Conservation (phyloP, 1,284 basidiomycete genomes). For the Limonomyces culmigenus region DNA sequence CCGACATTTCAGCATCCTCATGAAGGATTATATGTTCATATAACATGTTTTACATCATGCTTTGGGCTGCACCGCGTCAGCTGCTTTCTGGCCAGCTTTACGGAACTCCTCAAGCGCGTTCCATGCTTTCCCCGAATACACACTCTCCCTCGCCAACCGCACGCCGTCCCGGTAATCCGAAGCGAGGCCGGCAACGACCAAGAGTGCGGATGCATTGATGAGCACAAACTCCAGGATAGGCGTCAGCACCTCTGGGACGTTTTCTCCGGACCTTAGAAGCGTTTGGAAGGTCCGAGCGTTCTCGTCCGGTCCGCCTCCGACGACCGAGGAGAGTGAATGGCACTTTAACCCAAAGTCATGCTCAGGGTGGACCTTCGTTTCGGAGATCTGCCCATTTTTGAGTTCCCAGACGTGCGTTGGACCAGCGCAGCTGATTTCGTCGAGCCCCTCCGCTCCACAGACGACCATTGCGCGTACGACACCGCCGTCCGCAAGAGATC, state of each 20-base stretch:
- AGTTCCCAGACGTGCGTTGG: slow-evolving; percentile 69
- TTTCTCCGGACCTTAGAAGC: slow-evolving; percentile 35
- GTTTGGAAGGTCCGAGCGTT: slow-evolving; percentile 54
- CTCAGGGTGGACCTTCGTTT: slow-evolving; percentile 31
- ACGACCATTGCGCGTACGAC: slow-evolving; percentile 83
- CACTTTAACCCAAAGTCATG: slow-evolving; percentile 55
- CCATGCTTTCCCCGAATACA: slow-evolving; percentile 63
- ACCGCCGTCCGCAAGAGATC: slow-evolving; percentile 50
- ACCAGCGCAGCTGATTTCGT: slow-evolving; percentile 90
- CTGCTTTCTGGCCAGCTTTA: slow-evolving; percentile 9
- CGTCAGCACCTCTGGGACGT: slow-evolving; percentile 31
- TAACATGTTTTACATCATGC: too few species aligned
- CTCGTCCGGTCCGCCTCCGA: slow-evolving; percentile 52
- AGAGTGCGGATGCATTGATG: slow-evolving; percentile 69
- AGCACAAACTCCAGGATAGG: slow-evolving; percentile 72
- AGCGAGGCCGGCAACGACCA: slow-evolving; percentile 67
- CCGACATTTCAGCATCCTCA: too few species aligned
- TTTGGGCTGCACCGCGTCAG: not conserved
- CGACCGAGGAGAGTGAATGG: slow-evolving; percentile 58
- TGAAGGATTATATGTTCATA: too few species aligned
- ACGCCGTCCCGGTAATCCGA: slow-evolving; percentile 59
- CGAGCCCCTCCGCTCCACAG: slow-evolving; percentile 82
- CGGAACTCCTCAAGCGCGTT: slow-evolving; percentile 45
- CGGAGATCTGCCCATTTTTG: slow-evolving; percentile 32
- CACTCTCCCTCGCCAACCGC: slow-evolving; percentile 51